Conservation (phyloP, 345 rosid species). For the Garcia nutans region DNA sequence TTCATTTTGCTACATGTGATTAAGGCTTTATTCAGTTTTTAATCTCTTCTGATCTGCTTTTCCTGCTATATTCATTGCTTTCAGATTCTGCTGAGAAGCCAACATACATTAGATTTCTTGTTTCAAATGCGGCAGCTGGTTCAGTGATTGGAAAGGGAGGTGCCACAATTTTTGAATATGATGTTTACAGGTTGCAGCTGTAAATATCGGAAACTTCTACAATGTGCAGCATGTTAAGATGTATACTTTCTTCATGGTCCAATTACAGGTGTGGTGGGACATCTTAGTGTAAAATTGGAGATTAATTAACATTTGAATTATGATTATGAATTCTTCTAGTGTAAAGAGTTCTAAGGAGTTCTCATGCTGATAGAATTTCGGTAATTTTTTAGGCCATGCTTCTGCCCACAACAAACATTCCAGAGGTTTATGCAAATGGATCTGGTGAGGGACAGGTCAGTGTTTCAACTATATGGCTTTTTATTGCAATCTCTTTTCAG, state of each 20-base stretch:
- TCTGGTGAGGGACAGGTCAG: slow-evolving; percentile 85
- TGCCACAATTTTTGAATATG: slow-evolving; percentile 14
- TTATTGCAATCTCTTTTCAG: background rate
- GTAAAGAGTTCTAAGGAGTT: background rate
- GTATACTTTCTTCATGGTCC: slow-evolving; percentile 77
- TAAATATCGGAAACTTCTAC: slow-evolving; percentile 87
- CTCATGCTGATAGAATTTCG: background rate
- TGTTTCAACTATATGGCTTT: background rate
- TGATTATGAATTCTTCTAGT: background rate
- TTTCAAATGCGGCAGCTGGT: no score
- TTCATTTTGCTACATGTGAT: no score
- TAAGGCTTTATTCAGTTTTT: no score
- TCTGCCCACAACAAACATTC: slow-evolving; percentile 73
- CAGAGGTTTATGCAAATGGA: slow-evolving; percentile 90
- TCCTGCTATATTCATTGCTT: no score
- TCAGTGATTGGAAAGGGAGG: no score
- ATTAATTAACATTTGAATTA: background rate
- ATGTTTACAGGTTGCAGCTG: slow-evolving; percentile 77
- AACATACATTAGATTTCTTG: no score
- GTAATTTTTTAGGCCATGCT: slow-evolving; percentile 57
- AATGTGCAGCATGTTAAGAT: slow-evolving; percentile 72
- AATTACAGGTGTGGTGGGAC: slow-evolving; percentile 61
- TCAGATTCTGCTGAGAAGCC: no score
- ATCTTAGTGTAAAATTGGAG: background rate
- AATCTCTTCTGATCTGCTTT: no score